Base-by-base conservation (phyloP, 2,329 filamentous ascomycete species). In the Fusarium staphyleae region DNA sequence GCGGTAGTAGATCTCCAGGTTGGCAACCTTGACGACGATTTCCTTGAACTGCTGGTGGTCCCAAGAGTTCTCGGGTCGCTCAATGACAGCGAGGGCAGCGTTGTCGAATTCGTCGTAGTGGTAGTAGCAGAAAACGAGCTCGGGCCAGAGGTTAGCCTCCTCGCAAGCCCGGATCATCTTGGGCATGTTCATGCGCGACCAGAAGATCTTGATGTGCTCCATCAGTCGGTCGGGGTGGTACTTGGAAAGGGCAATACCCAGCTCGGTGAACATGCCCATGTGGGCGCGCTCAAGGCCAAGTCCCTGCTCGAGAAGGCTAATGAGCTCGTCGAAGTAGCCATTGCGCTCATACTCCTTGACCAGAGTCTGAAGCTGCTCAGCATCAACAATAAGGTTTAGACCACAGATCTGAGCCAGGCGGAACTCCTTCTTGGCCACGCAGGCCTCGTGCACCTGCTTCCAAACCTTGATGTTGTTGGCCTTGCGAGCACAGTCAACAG, bases 31-130 rank as follows among this genome's bases (percentile, higher is more conserved):
- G 77, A 96, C 87, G 51, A 96, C 83, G 44, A 96, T 98, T 72
- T 99, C 96, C 83, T 99, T 99, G 87, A 99, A 99, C 41, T 96
- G 95, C 74, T 97, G 92, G 78, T 99, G 95, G 75, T 99, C 96
- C 95, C 95, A 99, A 2, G 95, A 93, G 80, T 98, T 96, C 63
- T 96, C 88, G 11, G 95, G 90, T 66, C 92, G 91, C 80, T 99
- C 95, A 85, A 99, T 99, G 80, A 99, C 96, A 14, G 95, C 91
- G 48, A 99, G 83, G 40, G 93, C 92, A 36, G 95, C 95, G 70
- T 99, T 98, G 76, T 99, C 96, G 75, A 89, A 97, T 73, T 99
- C 96, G 64, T 99, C 96, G 70, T 97, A 98, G 77, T 99, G 95
- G 73, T 91, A 91, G 81, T 98, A 98, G 66, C 96, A 84, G 85